Evolutionary conservation across 441 rosid genomes (phyloP).

Genomic region (Euphorbia celastroides): DNA sequence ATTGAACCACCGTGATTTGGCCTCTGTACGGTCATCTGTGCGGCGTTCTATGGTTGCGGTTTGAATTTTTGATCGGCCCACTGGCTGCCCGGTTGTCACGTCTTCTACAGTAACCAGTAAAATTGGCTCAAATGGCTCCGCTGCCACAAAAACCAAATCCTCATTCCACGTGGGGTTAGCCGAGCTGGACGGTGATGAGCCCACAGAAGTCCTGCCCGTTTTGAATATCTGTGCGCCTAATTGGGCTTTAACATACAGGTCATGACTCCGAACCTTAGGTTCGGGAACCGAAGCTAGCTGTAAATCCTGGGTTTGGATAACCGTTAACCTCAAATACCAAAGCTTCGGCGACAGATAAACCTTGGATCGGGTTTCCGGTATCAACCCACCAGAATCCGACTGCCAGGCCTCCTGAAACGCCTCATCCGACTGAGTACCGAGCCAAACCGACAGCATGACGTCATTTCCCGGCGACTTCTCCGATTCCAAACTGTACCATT

Average conservation of each 20-base stretch:
- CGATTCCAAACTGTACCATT: conserved; percentile 48
- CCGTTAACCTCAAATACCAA: conserved; percentile 49
- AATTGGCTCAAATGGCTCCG: conserved; percentile 42
- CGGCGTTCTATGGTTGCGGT: conserved; percentile 30
- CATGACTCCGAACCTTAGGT: conserved; percentile 34
- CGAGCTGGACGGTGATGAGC: conserved; percentile 26
- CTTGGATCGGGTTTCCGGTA: conserved; percentile 38
- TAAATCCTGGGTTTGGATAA: conserved; percentile 60
- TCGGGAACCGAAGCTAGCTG: conserved; percentile 45
- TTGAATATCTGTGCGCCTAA: conserved; percentile 39
- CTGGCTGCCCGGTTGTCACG: conserved; percentile 20
- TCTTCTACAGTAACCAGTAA: conserved; percentile 31
- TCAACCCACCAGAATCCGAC: conserved; percentile 53
- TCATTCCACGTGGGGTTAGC: conserved; percentile 54
- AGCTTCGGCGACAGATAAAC: conserved; percentile 49
- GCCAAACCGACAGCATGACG: conserved; percentile 51
- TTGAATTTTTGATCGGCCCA: conserved; percentile 32
- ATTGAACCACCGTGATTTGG: conserved; percentile 67
- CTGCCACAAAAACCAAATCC: conserved; percentile 58
- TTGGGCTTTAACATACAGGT: conserved; percentile 30
- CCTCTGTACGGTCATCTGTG: conserved; percentile 29
- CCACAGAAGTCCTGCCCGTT: conserved; percentile 40
- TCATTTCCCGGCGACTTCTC: conserved; percentile 40
- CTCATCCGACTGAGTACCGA: conserved; percentile 47
- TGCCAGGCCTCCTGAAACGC: conserved; percentile 53